A percentile compares a stretch with the other conserved stretches of the same genome.
These are phyloP conservation scores for Colletotrichum eremochloae DNA, from an alignment of 2,329 filamentous ascomycete genomes.

Conservation along the genomic window DNA sequence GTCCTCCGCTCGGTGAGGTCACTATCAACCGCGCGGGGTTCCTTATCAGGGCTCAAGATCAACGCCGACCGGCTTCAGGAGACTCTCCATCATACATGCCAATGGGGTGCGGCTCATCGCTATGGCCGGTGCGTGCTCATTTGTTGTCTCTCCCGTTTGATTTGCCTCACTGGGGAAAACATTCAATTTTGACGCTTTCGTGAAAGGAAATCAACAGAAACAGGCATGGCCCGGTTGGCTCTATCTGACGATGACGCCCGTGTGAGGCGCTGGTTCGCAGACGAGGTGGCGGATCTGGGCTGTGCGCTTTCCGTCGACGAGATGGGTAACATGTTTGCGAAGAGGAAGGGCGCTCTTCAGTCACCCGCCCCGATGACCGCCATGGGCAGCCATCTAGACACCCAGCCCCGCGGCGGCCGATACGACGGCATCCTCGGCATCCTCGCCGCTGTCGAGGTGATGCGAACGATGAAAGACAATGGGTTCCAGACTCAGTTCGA, in stretches of 20 bases:
- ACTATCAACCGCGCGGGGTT: constrained; percentile 22
- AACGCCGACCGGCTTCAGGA: constrained; percentile 48
- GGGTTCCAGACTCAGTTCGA: constrained; percentile 77
- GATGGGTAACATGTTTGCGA: constrained; percentile 86
- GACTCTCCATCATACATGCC: constrained; percentile 51
- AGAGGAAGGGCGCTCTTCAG: constrained; percentile 71
- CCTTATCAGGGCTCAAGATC: constrained; percentile 45
- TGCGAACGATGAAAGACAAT: constrained; percentile 76
- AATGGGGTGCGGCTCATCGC: constrained; percentile 50
- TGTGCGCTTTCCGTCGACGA: constrained; percentile 78
- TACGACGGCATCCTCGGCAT: constrained; percentile 86
- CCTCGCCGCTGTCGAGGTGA: constrained; percentile 78
- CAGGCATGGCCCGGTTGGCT: constrained; percentile 82
- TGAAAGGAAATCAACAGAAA: constrained; percentile 60
- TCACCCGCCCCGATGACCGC: constrained; percentile 73
- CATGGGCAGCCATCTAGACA: constrained; percentile 78
- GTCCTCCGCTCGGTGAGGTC: constrained; percentile 1
- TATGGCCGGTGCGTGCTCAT: constrained; percentile 47
- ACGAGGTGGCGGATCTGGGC: constrained; percentile 72
- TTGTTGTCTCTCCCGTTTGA: not conserved
- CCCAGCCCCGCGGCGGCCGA: constrained; percentile 73
- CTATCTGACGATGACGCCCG: constrained; percentile 79
- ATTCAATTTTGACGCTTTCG: too few species aligned
- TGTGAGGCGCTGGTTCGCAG: constrained; percentile 81
- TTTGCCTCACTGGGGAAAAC: rapidly evolving